phyloP scores from a whole-genome alignment of 2,329 filamentous ascomycete genomes.

The Sporothrix dimorphospora region DNA sequence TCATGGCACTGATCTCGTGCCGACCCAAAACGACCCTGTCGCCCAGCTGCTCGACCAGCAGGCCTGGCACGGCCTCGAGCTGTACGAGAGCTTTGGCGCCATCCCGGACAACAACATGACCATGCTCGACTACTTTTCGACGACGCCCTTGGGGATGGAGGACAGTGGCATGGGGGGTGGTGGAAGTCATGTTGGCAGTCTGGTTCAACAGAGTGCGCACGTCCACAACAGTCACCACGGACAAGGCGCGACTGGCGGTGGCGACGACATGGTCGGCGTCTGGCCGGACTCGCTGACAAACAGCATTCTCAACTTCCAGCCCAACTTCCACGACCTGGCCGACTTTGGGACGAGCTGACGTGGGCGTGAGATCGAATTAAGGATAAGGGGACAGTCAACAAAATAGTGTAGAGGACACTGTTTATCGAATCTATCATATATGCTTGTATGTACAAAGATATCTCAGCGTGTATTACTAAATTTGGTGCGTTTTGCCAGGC shows the following conservation, averaged over 20 bases:
- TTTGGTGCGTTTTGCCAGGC: no score
- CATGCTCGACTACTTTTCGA: constrained; percentile 28
- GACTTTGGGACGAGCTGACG: neutral
- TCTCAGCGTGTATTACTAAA: no score
- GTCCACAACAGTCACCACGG: neutral
- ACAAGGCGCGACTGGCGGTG: neutral
- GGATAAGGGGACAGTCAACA: no score
- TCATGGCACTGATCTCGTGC: neutral
- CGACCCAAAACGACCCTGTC: neutral
- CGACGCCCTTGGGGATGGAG: neutral
- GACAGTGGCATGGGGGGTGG: neutral
- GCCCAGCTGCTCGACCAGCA: constrained; percentile 17
- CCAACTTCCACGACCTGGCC: constrained; percentile 15
- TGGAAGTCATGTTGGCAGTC: no score
- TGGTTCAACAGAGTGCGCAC: neutral
- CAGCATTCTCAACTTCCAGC: constrained; percentile 30
- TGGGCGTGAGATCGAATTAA: neutral
- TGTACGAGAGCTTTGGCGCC: constrained; percentile 17
- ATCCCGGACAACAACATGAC: constrained; percentile 24
- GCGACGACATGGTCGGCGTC: neutral
- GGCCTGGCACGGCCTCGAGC: constrained; percentile 21
- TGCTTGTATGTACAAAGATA: no score
- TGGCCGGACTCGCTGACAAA: constrained; percentile 24
- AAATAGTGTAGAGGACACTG: no score
- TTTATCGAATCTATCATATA: no score